Base-by-base conservation (phyloP, 1,284 basidiomycete species). In the Moesziomyces antarcticus region DNA sequence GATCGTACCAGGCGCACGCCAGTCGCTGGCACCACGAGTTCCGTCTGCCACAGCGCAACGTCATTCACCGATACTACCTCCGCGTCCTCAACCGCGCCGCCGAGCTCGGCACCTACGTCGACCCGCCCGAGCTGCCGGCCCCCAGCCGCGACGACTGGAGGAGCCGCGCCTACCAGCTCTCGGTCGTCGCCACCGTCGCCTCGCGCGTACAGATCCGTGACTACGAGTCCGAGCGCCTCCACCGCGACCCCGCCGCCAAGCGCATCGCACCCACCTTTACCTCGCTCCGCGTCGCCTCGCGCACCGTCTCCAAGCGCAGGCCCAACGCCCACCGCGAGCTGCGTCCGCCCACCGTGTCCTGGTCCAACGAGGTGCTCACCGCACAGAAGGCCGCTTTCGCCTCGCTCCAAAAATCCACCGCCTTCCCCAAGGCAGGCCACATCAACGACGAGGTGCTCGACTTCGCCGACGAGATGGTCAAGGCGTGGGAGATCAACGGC, bases 361-460 rank as follows among this genome's bases (percentile, higher is more conserved):
- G 82, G 82, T 72, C 73, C 49, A 75, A 77, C 57, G 81, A 83
- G 69, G 59, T 71, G 46, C 64, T 73, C 41, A 69, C 73, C 20
- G 70, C 77, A 2, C 71, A 78, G 41, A 51, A 50, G 21, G 50
- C 70, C 5, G 80, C 73, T 11, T 64, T 62, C 54, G 50, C 53
- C 25, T 60, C 73, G 22, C 48, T 85, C 22, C 56, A 79, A 41
- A 58, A 61, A 18, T 54, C 88, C 55, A 94, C 93, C 0, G 85
- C 80, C 1, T 96, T 99, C 81, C 96, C 96, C 8, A 87, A 86
- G 41, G 94, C 95, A 0, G 94, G 94, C 3, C 88, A 93, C 75
- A 86, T 89, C 57, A 97, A 98, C 79, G 72, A 85, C 24, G 89
- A 88, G 62, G 93, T 97, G 6, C 91, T 93, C 71, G 90, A 92